Evolutionary conservation across 2,329 filamentous ascomycete genomes (phyloP), one percentile per base, ranked within the genome.

Genomic region (Neurospora crassa): DNA sequence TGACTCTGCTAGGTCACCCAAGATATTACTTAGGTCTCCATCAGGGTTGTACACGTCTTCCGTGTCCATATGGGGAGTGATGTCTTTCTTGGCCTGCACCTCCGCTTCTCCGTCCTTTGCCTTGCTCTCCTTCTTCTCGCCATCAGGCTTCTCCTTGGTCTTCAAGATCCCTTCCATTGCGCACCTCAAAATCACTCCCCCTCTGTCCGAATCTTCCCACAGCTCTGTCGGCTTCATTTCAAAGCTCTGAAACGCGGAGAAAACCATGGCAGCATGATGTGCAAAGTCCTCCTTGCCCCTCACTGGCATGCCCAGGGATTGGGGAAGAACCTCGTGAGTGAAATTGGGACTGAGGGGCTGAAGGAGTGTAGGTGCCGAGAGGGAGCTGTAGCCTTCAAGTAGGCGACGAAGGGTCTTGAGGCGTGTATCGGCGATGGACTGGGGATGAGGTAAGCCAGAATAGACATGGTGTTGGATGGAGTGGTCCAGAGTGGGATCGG

Each of bases 241-340:
- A 73, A 84, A 84, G 10, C 74, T 73, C 41, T 78, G 76, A 74
- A 85, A 84, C 16, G 84, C 72, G 7, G 77, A 79, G 72, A 83
- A 83, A 41, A 84, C 80, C 47, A 78, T 78, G 1, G 74, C 74
- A 1, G 83, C 82, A 75, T 84, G 82, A 12, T 76, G 74, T 20
- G 78, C 77, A 69, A 84, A 84, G 1, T 78, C 76, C 1, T 78
- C 77, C 67, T 78, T 77, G 71, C 79, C 74, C 37, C 80, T 79
- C 5, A 76, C 69, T 0, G 80, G 79, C 75, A 83, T 80, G 8
- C 78, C 78, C 10, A 84, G 77, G 18, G 81, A 82, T 63, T 76
- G 73, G 2, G 82, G 83, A 10, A 83, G 77, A 5, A 82, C 79
- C 67, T 76, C 77, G 72, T 85, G 81, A 10, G 75, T 78, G 74